phyloP scores from a whole-genome alignment of 345 rosid species.

The Hibiscus syriacus region DNA sequence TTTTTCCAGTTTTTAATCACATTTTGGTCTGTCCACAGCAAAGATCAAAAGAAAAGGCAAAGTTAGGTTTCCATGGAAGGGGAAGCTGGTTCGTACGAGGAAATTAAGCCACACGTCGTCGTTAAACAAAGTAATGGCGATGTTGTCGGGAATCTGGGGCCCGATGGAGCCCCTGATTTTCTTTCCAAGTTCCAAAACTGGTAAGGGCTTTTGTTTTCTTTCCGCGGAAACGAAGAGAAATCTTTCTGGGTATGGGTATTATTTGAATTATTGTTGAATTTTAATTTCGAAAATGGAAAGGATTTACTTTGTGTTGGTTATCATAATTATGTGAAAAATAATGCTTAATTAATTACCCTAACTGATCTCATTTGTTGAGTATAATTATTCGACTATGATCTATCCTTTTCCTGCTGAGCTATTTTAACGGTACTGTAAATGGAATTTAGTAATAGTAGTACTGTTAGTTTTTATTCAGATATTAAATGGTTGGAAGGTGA shows the following conservation, averaged over 20 bases:
- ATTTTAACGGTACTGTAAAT: neutral
- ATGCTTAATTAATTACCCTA: neutral
- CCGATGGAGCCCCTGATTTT: slow-evolving; percentile 19
- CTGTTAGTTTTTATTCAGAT: neutral
- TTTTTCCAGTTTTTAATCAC: neutral
- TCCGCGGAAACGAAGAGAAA: neutral
- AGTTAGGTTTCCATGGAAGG: slow-evolving; percentile 16
- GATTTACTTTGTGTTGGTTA: neutral
- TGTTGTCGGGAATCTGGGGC: slow-evolving; percentile 27
- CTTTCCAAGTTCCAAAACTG: slow-evolving; percentile 16
- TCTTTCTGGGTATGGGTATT: neutral
- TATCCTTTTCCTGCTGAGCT: neutral
- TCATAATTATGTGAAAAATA: neutral
- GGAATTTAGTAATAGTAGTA: neutral
- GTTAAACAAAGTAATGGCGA: slow-evolving; percentile 10
- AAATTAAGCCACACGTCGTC: slow-evolving; percentile 18
- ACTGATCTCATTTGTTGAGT: neutral
- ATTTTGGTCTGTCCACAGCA: neutral
- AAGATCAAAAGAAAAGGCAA: neutral
- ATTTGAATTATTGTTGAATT: neutral
- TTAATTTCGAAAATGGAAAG: neutral
- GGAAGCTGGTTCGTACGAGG: slow-evolving; percentile 11
- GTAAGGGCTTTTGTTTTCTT: neutral
- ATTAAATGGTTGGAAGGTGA: neutral
- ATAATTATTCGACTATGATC: neutral